A percentile compares a stretch with the other conserved stretches of the same genome.
These are phyloP conservation scores for Mycena chlorophos DNA, from an alignment of 768 basidiomycete species.

Conservation along the genomic window DNA sequence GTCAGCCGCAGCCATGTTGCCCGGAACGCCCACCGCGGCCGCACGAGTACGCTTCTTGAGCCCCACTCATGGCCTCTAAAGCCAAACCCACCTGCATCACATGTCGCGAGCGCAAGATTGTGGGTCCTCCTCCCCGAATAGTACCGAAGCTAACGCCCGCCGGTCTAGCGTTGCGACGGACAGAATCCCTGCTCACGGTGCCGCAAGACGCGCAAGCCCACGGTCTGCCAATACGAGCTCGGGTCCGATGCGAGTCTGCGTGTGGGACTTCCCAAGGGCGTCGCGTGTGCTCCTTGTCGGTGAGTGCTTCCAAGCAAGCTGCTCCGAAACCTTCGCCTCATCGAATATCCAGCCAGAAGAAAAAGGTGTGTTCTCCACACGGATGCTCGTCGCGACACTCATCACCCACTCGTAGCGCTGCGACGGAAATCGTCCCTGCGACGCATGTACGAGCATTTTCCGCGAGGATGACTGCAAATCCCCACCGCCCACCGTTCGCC, in stretches of 20 bases:
- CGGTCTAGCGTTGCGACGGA: constrained; percentile 10
- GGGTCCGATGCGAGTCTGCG: neutral
- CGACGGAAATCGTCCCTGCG: neutral
- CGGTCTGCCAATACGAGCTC: constrained; percentile 4
- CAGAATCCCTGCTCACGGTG: constrained; percentile 4
- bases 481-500: neutral
- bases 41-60: no score
- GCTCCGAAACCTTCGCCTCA: neutral
- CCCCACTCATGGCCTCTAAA: no score
- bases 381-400: neutral
- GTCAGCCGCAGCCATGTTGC: no score
- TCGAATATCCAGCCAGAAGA: neutral
- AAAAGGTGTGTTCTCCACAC: neutral
- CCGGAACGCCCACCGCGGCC: no score
- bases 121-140: neutral
- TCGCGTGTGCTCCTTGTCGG: constrained; percentile 8
- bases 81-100: neutral
- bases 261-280: constrained; percentile 8
- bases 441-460: neutral
- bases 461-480: neutral
- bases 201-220: neutral
- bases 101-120: constrained; percentile 12
- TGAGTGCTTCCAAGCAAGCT: neutral
- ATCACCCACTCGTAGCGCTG: neutral
- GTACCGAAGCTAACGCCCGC: no score